These are phyloP conservation scores for Sugiyamaella novakii DNA, from an alignment of 1,139 yeast genomes.

Conservation along the genomic window DNA sequence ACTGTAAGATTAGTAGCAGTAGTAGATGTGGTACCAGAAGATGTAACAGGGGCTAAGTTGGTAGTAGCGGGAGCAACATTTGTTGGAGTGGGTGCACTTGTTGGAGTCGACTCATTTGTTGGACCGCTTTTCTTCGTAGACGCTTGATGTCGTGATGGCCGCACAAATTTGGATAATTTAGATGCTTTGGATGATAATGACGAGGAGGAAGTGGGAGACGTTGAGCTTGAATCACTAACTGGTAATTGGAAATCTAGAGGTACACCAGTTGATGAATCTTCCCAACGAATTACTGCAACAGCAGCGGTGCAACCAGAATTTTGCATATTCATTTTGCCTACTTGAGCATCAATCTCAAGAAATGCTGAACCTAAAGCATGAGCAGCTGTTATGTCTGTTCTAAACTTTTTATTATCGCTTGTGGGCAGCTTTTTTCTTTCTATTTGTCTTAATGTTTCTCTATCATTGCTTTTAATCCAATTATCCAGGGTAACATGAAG, in stretches of 20 bases:
- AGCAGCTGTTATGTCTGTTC: conserved; percentile 30
- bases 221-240: conserved; percentile 3
- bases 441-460: conserved; percentile 27
- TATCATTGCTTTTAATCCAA: conserved; percentile 46
- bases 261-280: conserved; percentile 36
- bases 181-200: conserved; percentile 8
- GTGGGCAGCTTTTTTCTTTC: conserved; percentile 13
- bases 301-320: conserved; percentile 93
- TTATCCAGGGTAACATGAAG: conserved; percentile 68
- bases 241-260: conserved; percentile 24
- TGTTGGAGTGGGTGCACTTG: background rate
- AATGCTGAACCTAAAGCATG: conserved; percentile 51
- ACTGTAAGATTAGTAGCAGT: background rate
- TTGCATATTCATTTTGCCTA: conserved; percentile 59
- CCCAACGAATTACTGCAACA: conserved; percentile 91
- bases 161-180: conserved; percentile 12
- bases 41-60: background rate
- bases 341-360: conserved; percentile 69
- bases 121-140: background rate
- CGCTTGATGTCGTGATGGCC: conserved; percentile 1
- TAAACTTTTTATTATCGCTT: background rate
- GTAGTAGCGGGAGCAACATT: background rate
- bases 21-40: conserved; percentile 6
- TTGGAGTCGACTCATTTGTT: background rate
- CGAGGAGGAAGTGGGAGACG: conserved; percentile 13